Percentiles rank a stretch among this genome's conserved stretches.
Conservation (phyloP, 257 asterid species). For the Lantana camara region DNA sequence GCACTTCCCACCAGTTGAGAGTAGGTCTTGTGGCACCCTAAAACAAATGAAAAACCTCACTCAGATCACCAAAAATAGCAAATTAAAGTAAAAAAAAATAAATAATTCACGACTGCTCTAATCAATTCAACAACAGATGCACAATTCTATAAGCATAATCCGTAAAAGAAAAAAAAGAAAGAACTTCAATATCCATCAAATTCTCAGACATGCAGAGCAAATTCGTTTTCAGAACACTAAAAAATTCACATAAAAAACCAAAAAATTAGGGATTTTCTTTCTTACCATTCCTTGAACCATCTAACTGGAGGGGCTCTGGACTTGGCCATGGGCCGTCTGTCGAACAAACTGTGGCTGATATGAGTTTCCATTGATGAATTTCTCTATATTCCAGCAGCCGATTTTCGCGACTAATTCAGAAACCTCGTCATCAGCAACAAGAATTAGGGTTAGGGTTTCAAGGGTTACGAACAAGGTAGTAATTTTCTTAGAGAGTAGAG, state of each 20-base stretch:
- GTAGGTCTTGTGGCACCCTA: slow-evolving; percentile 77
- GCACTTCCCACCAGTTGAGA: slow-evolving; percentile 74
- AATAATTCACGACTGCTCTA: background rate
- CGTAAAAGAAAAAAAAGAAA: background rate
- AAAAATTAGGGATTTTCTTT: background rate
- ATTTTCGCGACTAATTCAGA: slow-evolving; percentile 2
- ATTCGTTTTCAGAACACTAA: background rate
- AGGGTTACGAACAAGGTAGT: slow-evolving; percentile 3
- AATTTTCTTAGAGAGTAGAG: background rate
- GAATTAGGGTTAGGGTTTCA: slow-evolving; percentile 31
- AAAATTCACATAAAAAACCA: background rate
- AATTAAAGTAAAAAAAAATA: background rate
- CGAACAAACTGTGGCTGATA: slow-evolving; percentile 52
- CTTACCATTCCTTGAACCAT: slow-evolving; percentile 89
- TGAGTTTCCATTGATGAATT: slow-evolving; percentile 76
- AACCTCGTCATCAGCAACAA: slow-evolving; percentile 6
- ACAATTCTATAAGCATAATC: background rate
- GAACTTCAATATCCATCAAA: slow-evolving; percentile 4
- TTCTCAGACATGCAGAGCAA: background rate
- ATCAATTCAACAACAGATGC: slow-evolving; percentile 5
- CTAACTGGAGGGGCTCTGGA: slow-evolving; percentile 71
- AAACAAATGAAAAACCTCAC: slow-evolving; percentile 21
- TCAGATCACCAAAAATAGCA: background rate
- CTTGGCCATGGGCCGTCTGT: slow-evolving; percentile 70
- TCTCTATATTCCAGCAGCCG: background rate